Percentiles rank a stretch among this genome's conserved stretches.
Conservation (phyloP, 2,329 filamentous ascomycete genomes). For the Aspergillus flavus region DNA sequence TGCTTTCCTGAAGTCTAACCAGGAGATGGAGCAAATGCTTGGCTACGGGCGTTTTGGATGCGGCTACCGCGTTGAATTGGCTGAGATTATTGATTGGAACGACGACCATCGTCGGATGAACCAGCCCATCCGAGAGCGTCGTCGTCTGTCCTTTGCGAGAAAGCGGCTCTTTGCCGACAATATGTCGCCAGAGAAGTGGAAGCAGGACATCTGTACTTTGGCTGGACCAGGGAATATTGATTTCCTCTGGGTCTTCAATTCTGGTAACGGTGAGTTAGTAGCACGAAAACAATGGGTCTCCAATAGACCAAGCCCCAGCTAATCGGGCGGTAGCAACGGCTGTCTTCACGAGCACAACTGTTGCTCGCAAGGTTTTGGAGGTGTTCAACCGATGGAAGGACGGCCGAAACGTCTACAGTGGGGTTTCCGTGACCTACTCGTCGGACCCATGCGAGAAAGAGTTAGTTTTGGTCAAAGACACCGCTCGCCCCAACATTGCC, state of each 20-base stretch:
- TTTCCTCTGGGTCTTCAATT: slow-evolving; percentile 46
- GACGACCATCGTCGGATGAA: slow-evolving; percentile 40
- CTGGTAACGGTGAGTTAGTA: slow-evolving; percentile 42
- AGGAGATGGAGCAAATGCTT: slow-evolving; percentile 27
- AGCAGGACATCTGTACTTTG: slow-evolving; percentile 37
- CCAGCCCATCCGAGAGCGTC: slow-evolving; percentile 39
- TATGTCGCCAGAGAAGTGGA: slow-evolving; percentile 38
- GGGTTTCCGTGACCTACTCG: slow-evolving; percentile 40
- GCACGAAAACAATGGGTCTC: background rate
- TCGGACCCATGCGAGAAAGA: slow-evolving; percentile 46
- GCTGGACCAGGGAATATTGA: slow-evolving; percentile 41
- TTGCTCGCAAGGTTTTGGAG: slow-evolving; percentile 38
- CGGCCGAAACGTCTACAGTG: slow-evolving; percentile 32
- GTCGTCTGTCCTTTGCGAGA: slow-evolving; percentile 45
- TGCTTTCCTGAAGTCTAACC: slow-evolving; percentile 36
- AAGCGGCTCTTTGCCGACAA: slow-evolving; percentile 40
- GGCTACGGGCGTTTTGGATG: slow-evolving; percentile 39
- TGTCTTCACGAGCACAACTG: slow-evolving; percentile 41
- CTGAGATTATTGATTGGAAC: slow-evolving; percentile 37
- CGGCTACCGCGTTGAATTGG: slow-evolving; percentile 32
- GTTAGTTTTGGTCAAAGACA: slow-evolving; percentile 32
- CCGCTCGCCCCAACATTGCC: slow-evolving; percentile 17
- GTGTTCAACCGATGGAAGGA: slow-evolving; percentile 34
- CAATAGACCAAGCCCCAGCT: slow-evolving; percentile 13
- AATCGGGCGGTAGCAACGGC: slow-evolving; percentile 35